Evolutionary conservation across 2,329 filamentous ascomycete species (phyloP).

Genomic region (Leptoxyphium fumago): DNA sequence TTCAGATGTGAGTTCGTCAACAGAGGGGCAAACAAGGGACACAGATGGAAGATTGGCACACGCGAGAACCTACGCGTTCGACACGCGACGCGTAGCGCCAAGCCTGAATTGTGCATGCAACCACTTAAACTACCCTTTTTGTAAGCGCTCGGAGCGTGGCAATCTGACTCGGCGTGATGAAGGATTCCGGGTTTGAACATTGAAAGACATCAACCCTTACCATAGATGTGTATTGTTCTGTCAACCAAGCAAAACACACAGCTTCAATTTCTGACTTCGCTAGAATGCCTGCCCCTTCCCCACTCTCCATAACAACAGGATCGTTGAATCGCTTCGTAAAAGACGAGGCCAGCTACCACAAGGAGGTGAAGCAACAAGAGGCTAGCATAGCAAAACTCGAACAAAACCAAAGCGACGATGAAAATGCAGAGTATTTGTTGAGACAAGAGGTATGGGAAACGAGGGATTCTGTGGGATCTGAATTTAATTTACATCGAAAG

Average conservation of each 20-base stretch:
- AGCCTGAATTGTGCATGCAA: background rate
- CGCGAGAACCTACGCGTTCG: background rate
- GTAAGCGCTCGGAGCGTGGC: background rate
- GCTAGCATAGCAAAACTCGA: conserved; percentile 56
- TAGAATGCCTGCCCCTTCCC: conserved; percentile 60
- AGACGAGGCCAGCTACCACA: conserved; percentile 81
- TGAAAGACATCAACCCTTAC: too few relatives aligned
- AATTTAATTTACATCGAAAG: too few relatives aligned
- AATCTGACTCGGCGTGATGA: too few relatives aligned
- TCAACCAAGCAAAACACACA: too few relatives aligned
- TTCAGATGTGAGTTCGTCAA: too few relatives aligned
- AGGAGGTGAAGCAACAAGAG: conserved; percentile 65
- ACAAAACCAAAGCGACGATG: conserved; percentile 28
- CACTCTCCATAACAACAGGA: conserved; percentile 64
- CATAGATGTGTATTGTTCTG: too few relatives aligned
- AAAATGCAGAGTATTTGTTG: conserved; percentile 63
- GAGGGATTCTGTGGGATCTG: background rate
- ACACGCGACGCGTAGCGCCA: background rate
- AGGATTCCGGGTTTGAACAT: too few relatives aligned
- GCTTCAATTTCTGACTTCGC: background rate
- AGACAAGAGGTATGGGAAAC: conserved; percentile 62
- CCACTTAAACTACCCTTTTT: background rate
- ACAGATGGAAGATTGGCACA: background rate
- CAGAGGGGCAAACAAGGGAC: background rate
- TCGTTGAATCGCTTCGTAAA: conserved; percentile 75